Evolutionary conservation across 225 moss, liverwort and hornwort species (phyloP).

Genomic region (Thuidium tamariscinum): DNA sequence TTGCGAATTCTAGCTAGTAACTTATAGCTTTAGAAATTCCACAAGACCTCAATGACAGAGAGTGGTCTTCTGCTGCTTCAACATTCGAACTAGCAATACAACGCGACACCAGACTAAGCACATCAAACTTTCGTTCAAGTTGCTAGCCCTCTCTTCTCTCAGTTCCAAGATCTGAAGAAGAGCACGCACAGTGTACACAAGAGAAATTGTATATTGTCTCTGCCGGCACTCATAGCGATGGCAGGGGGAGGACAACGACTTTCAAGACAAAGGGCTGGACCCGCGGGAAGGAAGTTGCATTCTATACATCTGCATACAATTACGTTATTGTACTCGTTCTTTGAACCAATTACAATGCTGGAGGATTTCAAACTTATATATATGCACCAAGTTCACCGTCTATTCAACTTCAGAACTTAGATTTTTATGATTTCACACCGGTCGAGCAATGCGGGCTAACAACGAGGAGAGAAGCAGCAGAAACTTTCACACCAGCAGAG

Average conservation of each 20-base stretch:
- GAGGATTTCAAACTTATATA: neutral
- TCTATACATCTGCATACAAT: neutral
- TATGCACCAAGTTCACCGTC: neutral
- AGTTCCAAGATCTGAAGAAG: neutral
- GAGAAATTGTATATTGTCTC: neutral
- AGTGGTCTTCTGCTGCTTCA: neutral
- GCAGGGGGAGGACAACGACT: neutral
- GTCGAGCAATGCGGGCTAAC: neutral
- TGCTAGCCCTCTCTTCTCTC: neutral
- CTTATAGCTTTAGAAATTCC: neutral
- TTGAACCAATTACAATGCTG: neutral
- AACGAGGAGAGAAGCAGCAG: neutral
- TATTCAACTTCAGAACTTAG: neutral
- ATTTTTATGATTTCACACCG: neutral
- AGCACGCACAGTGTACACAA: neutral
- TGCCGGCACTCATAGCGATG: neutral
- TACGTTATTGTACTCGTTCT: neutral
- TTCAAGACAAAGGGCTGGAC: neutral
- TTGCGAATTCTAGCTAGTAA: neutral
- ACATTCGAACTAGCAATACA: neutral
- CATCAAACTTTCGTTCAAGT: neutral
- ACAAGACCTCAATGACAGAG: neutral
- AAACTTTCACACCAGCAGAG: neutral
- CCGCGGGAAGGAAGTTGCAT: neutral
- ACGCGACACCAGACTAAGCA: neutral